Evolutionary conservation across 192 early-diverging fungal species (phyloP).

Genomic region (Physocladia obscura): DNA sequence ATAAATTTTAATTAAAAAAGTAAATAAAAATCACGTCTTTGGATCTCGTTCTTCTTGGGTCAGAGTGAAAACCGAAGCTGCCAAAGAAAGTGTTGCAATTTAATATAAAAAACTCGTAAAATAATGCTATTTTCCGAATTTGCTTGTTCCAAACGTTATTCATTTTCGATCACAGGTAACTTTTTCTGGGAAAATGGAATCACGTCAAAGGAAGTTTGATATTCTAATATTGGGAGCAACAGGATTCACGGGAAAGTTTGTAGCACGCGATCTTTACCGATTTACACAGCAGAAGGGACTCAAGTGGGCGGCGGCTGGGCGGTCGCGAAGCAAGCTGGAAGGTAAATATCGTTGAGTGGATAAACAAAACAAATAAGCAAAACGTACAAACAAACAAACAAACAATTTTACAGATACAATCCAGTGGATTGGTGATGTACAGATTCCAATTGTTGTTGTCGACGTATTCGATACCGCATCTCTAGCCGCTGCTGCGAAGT

Average conservation of each 20-base stretch:
- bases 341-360: too few species aligned
- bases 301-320: constrained; percentile 42
- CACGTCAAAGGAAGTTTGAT: constrained; percentile 33
- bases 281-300: constrained; percentile 20
- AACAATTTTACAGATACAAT: neutral
- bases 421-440: neutral
- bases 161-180: neutral
- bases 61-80: too few species aligned
- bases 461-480: constrained; percentile 34
- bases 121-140: neutral
- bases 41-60: too few species aligned
- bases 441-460: constrained; percentile 33
- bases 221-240: constrained; percentile 61
- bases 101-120: too few species aligned
- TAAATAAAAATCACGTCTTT: neutral
- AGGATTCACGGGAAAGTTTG: constrained; percentile 58
- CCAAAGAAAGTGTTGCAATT: too few species aligned
- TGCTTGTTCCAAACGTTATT: neutral
- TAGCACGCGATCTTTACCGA: constrained; percentile 12
- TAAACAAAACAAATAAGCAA: too few species aligned
- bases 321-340: constrained; percentile 41
- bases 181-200: neutral
- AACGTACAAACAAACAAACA: too few species aligned
- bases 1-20: neutral
- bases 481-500: neutral